Evolutionary conservation across 192 early-diverging fungal genomes (phyloP), one percentile per base, ranked within the genome.

Genomic region (Phycomyces nitens): DNA sequence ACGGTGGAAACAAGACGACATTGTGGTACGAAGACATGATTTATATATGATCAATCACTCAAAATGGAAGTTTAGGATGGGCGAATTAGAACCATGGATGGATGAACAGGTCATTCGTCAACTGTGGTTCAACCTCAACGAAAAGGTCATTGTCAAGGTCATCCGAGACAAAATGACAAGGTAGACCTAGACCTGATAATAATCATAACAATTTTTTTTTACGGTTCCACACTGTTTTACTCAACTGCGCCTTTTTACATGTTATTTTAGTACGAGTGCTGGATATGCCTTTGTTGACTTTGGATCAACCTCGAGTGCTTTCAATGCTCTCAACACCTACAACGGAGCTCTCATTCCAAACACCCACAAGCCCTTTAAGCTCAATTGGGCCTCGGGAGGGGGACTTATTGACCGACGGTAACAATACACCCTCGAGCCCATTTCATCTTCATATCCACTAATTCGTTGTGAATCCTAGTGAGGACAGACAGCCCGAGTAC

Each of bases 31-130:
- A 16, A 15, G 41, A 27, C 15, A 26, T 42, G 39, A 22, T 12
- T 42, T 42, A n/a, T 58, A 40, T 23, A 21, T 18, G 24, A 49
- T 14, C 20, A 27, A 60, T 14, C 6, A 49, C 3, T 27, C 16
- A 49, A 60, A 21, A 26, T 16, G 23, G 20, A 38, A 62, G 11
- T 14, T 21, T 57, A 85, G 93, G 92, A 94, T 95, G 93, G 94
- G 94, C 50, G 95, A 97, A 65, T 84, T 99, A 20, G 97, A 99
- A 66, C 83, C 90, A 5, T 97, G 97, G 95, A 97, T 97, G 97
- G 94, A 95, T 69, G 95, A 99, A 67, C 89, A 85, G 55, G 95
- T 86, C 75, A 87, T 99, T 58, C 80, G 89, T 15, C 81, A 86
- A 66, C 65, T 93, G 16, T 99, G 96, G 96, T 92, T 85, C 39